Conservation (phyloP, 2,329 filamentous ascomycete genomes). For the Neocatenulostroma microsporum region DNA sequence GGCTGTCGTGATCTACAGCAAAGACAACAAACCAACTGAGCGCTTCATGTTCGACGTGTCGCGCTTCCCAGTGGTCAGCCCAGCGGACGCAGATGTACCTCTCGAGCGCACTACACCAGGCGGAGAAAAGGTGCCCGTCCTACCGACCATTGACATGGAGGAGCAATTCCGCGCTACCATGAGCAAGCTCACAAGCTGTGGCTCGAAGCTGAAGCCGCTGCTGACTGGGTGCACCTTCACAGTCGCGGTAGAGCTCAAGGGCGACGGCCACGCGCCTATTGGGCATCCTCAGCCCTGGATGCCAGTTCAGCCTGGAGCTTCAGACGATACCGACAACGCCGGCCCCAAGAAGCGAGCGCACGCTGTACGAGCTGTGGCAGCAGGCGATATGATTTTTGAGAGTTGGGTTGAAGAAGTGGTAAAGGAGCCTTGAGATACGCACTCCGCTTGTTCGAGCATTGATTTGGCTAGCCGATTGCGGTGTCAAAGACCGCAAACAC, state of each 20-base stretch:
- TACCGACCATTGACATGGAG: conserved; percentile 50
- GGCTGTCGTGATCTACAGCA: conserved; percentile 49
- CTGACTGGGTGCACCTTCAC: conserved; percentile 65
- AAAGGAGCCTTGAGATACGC: neutral
- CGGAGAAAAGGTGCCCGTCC: conserved; percentile 19
- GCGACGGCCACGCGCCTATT: conserved; percentile 45
- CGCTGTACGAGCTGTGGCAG: conserved; percentile 55
- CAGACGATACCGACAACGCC: conserved; percentile 1
- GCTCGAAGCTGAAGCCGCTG: conserved; percentile 49
- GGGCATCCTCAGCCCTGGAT: conserved; percentile 53
- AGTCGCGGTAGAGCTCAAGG: conserved; percentile 63
- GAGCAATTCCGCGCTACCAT: conserved; percentile 65
- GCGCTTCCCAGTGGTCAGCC: conserved; percentile 45
- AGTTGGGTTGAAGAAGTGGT: conserved; percentile 53
- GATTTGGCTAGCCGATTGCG: conserved; percentile 11
- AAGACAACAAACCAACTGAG: conserved; percentile 48
- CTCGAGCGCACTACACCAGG: conserved; percentile 35
- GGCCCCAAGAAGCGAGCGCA: conserved; percentile 30
- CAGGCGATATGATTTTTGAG: conserved; percentile 59
- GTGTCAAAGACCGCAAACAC: conserved; percentile 34
- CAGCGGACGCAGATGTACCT: conserved; percentile 43
- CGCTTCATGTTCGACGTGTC: conserved; percentile 55
- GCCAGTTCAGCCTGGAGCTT: conserved; percentile 39
- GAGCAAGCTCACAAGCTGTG: conserved; percentile 53
- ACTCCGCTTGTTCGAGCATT: neutral